Conservation (phyloP, 805 yeast species). For the Limtongia smithiae region DNA sequence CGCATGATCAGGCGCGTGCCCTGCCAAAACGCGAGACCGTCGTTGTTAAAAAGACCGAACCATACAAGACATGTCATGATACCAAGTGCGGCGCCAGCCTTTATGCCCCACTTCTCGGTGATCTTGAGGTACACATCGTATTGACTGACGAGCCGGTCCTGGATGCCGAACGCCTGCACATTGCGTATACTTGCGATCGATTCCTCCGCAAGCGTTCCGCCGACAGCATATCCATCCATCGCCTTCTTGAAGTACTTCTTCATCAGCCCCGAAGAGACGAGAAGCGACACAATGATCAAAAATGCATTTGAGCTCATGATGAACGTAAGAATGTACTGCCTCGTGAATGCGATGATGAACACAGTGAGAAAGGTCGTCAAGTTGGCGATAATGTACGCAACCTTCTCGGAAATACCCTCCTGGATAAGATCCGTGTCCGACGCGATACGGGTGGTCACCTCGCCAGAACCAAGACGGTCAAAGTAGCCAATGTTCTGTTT, state of each 20-base stretch:
- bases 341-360: constrained; percentile 38
- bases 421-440: constrained; percentile 41
- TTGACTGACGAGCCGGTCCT: constrained; percentile 35
- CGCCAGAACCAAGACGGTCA: constrained; percentile 43
- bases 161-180: constrained; percentile 43
- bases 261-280: constrained; percentile 33
- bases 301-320: constrained; percentile 37
- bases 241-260: constrained; percentile 17
- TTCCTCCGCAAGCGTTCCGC: constrained; percentile 41
- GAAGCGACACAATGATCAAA: constrained; percentile 34
- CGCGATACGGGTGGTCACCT: constrained; percentile 42
- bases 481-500: constrained; percentile 43
- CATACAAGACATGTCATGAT: constrained; percentile 27
- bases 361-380: constrained; percentile 40
- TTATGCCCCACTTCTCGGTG: constrained; percentile 26
- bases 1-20: constrained; percentile 30
- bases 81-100: constrained; percentile 11
- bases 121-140: constrained; percentile 34
- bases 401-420: constrained; percentile 43
- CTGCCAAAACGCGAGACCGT: constrained; percentile 35
- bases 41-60: constrained; percentile 27
- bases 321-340: constrained; percentile 39
- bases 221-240: constrained; percentile 11
- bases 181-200: constrained; percentile 40
- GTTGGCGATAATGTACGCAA: constrained; percentile 39